Evolutionary conservation across 2,329 filamentous ascomycete genomes (phyloP).

Genomic region (Penicillium nordicum): DNA sequence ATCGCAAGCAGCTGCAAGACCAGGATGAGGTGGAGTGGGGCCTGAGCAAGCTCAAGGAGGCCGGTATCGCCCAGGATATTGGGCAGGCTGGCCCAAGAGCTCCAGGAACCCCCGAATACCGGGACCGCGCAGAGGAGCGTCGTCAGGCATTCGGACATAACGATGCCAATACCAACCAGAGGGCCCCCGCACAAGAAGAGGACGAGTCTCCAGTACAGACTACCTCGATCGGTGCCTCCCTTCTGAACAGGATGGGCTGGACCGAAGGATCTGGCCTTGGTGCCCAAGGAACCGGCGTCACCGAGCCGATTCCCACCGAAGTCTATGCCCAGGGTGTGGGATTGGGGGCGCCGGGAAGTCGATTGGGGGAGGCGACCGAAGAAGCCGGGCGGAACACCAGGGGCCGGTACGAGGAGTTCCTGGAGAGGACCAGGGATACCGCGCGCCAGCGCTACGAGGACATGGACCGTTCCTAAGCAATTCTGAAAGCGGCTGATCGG

Average conservation of each 20-base stretch:
- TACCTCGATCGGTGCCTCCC: conserved; percentile 49
- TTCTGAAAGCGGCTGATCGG: not conserved
- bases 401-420: conserved; percentile 47
- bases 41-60: not conserved
- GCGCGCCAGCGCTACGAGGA: conserved; percentile 48
- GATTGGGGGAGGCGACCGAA: conserved; percentile 48
- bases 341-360: conserved; percentile 48
- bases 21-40: not conserved
- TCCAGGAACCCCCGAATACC: conserved; percentile 35
- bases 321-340: conserved; percentile 51
- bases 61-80: not conserved
- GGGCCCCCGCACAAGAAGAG: conserved; percentile 28
- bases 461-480: conserved; percentile 28
- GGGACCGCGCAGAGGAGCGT: conserved; percentile 47
- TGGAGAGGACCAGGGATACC: conserved; percentile 46
- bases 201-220: conserved; percentile 28
- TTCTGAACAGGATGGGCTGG: conserved; percentile 53
- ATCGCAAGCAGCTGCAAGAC: not conserved
- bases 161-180: conserved; percentile 22
- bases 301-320: conserved; percentile 47
- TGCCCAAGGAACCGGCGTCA: conserved; percentile 48
- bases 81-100: not conserved
- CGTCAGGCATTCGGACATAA: conserved; percentile 43
- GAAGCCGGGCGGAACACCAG: conserved; percentile 50
- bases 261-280: conserved; percentile 48